Evolutionary conservation across 352 stramenopile genomes (phyloP).

Genomic region (Globisporangium camurandrum): DNA sequence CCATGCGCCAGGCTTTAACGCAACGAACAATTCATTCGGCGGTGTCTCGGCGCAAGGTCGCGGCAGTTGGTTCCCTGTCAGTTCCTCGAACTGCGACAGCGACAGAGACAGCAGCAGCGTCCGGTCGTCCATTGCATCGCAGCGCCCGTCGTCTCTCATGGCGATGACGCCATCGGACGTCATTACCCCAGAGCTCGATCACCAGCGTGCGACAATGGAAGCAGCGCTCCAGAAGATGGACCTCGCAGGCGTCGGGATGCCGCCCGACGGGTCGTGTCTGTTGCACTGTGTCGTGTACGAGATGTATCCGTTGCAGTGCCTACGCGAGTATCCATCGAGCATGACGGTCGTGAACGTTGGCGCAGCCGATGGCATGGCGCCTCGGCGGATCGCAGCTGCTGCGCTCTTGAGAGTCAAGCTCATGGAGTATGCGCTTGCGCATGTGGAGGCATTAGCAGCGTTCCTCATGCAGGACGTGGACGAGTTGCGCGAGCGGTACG

Average conservation of each 20-base stretch:
- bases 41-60: conserved; percentile 15
- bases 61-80: conserved; percentile 57
- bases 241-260: conserved; percentile 72
- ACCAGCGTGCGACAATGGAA: conserved; percentile 76
- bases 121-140: conserved; percentile 27
- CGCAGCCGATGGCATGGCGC: conserved; percentile 67
- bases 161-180: conserved; percentile 52
- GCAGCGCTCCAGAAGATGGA: conserved; percentile 49
- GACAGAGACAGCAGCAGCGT: conserved; percentile 6
- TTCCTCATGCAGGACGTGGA: conserved; percentile 74
- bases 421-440: conserved; percentile 68
- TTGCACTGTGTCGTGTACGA: conserved; percentile 83
- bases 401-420: conserved; percentile 56
- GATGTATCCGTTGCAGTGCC: conserved; percentile 75
- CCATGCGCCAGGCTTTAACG: conserved; percentile 13
- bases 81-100: conserved; percentile 2
- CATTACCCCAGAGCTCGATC: conserved; percentile 62
- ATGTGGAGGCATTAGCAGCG: conserved; percentile 40
- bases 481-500: conserved; percentile 62
- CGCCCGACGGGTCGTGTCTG: conserved; percentile 71
- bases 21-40: conserved; percentile 24
- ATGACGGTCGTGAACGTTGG: conserved; percentile 82
- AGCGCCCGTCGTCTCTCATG: conserved; percentile 43
- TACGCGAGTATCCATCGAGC: conserved; percentile 54
- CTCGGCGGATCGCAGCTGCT: conserved; percentile 53